phyloP scores from a whole-genome alignment of 495 filamentous ascomycete species.

The Bryoglossum gracile region DNA sequence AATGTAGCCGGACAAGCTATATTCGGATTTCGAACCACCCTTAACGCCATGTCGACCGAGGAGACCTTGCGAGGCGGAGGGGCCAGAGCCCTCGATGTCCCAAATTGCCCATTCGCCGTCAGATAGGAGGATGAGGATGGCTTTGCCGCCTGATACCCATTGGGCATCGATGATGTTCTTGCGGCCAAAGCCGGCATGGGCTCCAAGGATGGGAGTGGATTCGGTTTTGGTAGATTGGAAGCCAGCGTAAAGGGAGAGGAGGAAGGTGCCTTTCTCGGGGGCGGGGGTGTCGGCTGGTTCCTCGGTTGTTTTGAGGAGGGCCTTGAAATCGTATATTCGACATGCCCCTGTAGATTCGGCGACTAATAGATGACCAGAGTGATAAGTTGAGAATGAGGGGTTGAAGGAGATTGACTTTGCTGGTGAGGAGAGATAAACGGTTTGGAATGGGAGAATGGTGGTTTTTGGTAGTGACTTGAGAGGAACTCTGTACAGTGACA shows the following conservation, averaged over 20 bases:
- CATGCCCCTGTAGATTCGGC: slow-evolving; percentile 60
- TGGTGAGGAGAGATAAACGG: slow-evolving; percentile 55
- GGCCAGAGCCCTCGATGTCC: slow-evolving; percentile 69
- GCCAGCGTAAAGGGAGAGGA: slow-evolving; percentile 61
- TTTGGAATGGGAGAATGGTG: slow-evolving; percentile 49
- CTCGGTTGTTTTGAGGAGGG: slow-evolving; percentile 7
- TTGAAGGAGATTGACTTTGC: slow-evolving; percentile 68
- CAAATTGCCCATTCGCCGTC: slow-evolving; percentile 95
- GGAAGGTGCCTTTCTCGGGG: slow-evolving; percentile 44
- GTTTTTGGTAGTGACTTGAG: no score
- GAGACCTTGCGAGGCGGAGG: slow-evolving; percentile 41
- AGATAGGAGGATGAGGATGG: slow-evolving; percentile 64
- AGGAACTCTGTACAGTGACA: slow-evolving; percentile 36
- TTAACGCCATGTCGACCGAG: slow-evolving; percentile 58
- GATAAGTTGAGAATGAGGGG: slow-evolving; percentile 35
- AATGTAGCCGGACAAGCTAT: slow-evolving; percentile 63
- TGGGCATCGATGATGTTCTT: slow-evolving; percentile 75
- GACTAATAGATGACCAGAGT: slow-evolving; percentile 57
- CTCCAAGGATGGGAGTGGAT: slow-evolving; percentile 25
- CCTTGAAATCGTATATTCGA: slow-evolving; percentile 52
- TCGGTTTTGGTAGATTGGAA: slow-evolving; percentile 39
- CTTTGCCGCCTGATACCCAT: slow-evolving; percentile 76
- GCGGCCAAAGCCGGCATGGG: slow-evolving; percentile 38
- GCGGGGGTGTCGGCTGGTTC: slow-evolving; percentile 4
- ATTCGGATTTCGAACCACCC: slow-evolving; percentile 57